phyloP scores from a whole-genome alignment of 2,329 filamentous ascomycete genomes.

The Cladophialophora yegresii region DNA sequence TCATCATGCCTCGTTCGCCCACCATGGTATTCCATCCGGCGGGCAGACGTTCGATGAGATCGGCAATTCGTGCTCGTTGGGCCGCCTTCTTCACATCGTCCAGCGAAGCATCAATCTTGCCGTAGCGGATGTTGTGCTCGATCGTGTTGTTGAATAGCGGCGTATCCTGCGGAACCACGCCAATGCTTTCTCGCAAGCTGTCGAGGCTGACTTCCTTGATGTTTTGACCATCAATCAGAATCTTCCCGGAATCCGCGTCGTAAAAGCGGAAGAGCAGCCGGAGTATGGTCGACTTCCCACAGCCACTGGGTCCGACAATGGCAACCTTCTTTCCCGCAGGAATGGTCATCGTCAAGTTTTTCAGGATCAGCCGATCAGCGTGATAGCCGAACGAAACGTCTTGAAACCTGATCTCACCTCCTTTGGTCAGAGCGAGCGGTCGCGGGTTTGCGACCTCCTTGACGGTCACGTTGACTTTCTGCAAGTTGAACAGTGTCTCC shows the following conservation, averaged over 20 bases:
- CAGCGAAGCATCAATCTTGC: conserved; percentile 71
- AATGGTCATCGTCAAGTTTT: conserved; percentile 81
- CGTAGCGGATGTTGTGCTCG: conserved; percentile 93
- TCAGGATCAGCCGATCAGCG: conserved; percentile 80
- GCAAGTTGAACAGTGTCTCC: conserved; percentile 96
- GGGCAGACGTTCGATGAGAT: conserved; percentile 74
- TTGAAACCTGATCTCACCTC: conserved; percentile 90
- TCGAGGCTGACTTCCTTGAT: conserved; percentile 80
- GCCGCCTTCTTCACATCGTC: conserved; percentile 77
- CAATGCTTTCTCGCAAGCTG: conserved; percentile 80
- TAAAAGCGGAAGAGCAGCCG: conserved; percentile 92
- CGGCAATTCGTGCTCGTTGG: conserved; percentile 78
- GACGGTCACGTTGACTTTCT: conserved; percentile 91
- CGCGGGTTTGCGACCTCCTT: conserved; percentile 74
- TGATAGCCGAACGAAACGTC: conserved; percentile 95
- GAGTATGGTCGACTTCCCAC: conserved; percentile 92
- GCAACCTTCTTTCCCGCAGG: conserved; percentile 95
- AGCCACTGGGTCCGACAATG: conserved; percentile 90
- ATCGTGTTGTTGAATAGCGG: conserved; percentile 97
- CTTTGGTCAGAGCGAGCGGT: conserved; percentile 68
- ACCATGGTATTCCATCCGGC: conserved; percentile 85
- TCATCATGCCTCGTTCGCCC: conserved; percentile 79
- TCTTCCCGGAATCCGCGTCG: conserved; percentile 80
- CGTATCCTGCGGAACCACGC: conserved; percentile 95
- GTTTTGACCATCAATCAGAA: conserved; percentile 91